Percentiles rank a stretch among this genome's conserved stretches.
These are phyloP conservation scores for Candida orba DNA, from an alignment of 805 yeast species.

Conservation along the genomic window DNA sequence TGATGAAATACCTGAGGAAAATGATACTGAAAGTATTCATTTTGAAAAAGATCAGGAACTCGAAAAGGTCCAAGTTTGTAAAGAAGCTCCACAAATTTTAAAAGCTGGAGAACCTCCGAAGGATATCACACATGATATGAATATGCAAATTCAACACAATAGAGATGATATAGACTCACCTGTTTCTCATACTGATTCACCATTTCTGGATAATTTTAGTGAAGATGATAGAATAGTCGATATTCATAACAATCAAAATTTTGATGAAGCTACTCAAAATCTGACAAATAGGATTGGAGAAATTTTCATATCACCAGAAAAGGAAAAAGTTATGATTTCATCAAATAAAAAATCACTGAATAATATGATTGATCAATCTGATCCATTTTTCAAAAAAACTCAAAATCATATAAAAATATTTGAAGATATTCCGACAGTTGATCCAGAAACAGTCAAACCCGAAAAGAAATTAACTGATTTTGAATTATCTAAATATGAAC, in stretches of 20 bases:
- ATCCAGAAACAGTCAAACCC: too few relatives aligned
- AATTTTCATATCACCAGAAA: conserved; percentile 22
- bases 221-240: conserved; percentile 11
- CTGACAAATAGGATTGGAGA: conserved; percentile 17
- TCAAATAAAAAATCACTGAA: conserved; percentile 14
- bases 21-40: too few relatives aligned
- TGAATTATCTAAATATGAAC: conserved; percentile 11
- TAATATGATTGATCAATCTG: conserved; percentile 15
- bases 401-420: conserved; percentile 18
- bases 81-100: too few relatives aligned
- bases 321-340: conserved; percentile 7
- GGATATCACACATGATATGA: background rate
- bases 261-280: conserved; percentile 17
- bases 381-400: conserved; percentile 19
- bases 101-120: too few relatives aligned
- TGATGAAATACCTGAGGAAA: too few relatives aligned
- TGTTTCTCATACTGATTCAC: conserved; percentile 10
- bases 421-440: conserved; percentile 17
- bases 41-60: too few relatives aligned
- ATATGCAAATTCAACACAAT: conserved; percentile 2
- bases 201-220: conserved; percentile 17
- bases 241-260: conserved; percentile 4
- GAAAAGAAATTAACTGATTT: conserved; percentile 15
- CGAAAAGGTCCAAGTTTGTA: too few relatives aligned
- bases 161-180: background rate